A percentile compares a stretch with the other conserved stretches of the same genome.
Conservation (phyloP, 139 green algal species). For the Eudorina sp. region DNA sequence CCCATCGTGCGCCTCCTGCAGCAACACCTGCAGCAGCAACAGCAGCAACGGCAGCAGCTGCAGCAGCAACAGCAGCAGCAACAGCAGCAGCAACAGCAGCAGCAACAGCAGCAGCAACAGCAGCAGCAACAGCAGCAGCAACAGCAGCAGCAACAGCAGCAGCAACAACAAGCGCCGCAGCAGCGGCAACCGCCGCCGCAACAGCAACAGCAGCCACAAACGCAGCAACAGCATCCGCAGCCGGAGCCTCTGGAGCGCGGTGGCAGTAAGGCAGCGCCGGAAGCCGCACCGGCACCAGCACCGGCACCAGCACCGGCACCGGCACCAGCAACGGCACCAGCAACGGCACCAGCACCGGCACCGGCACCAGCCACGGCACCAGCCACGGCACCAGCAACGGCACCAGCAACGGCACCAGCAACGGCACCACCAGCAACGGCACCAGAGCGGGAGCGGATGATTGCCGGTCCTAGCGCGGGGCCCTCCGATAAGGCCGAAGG, state of each 20-base stretch:
- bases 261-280: no score
- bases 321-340: no score
- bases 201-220: not conserved
- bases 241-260: not conserved
- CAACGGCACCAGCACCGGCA: no score
- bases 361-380: not conserved
- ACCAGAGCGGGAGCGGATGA: no score
- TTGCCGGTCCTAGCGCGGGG: no score
- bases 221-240: not conserved
- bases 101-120: not conserved
- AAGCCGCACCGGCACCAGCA: no score
- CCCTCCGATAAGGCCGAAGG: no score
- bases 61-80: not conserved
- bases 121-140: not conserved
- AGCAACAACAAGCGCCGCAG: not conserved
- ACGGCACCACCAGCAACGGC: no score
- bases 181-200: not conserved
- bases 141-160: not conserved
- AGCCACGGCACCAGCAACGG: not conserved
- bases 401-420: no score
- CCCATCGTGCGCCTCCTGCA: no score
- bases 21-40: not conserved
- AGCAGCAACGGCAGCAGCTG: not conserved
- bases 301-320: no score
- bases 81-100: not conserved